Base-by-base conservation (phyloP, 345 rosid species). In the Nephelium lappaceum region DNA sequence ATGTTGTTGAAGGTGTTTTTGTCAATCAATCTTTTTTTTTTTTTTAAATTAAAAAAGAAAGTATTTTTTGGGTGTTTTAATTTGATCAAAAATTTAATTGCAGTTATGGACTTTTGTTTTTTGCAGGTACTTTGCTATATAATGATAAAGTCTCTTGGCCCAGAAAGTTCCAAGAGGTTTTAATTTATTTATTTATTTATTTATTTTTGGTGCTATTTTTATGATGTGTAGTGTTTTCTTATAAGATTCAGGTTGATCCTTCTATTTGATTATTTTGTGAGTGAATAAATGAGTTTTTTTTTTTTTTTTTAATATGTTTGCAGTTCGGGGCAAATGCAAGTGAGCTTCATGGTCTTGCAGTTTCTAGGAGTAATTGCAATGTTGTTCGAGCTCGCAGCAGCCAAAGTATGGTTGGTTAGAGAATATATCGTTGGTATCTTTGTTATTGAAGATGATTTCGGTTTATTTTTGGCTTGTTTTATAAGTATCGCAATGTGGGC, bases 271-370 rank as follows among this genome's bases (percentile, higher is more conserved):
- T 74, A 12, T 25, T 64, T 16, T 47, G 21, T 64, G 43, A 11
- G 45, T 18, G 70, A 57, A 10, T 45, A 63, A 64, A 15, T 63
- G 12, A 24, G 57, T 19, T 31, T 49, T 24, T 61, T 71, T 71
- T 19, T 31, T 49, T 24, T 61, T 71, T 71, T 66, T n/a, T 61
- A 41, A 23, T 68, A 36, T 45, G 38, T 9, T 55, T 43, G 58
- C 85, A 87, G 88, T 67, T 86, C 12, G 84, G 87, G 21, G 79
- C 86, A 25, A 73, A 67, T 47, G 45, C 42, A 36, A 81, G 84
- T 70, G 76, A 81, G 45, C 81, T 86, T 19, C 51, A 63, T 21
- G 92, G 90, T 25, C 47, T 23, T 80, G 79, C 78, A 14, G 60
- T 85, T 72, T 73, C 62, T 16, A 63, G 61, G 38, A 47, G 70